A percentile compares a stretch with the other conserved stretches of the same genome.
Evolutionary conservation across 2,329 filamentous ascomycete genomes (phyloP).

Genomic region (Ophiocordyceps unilateralis): DNA sequence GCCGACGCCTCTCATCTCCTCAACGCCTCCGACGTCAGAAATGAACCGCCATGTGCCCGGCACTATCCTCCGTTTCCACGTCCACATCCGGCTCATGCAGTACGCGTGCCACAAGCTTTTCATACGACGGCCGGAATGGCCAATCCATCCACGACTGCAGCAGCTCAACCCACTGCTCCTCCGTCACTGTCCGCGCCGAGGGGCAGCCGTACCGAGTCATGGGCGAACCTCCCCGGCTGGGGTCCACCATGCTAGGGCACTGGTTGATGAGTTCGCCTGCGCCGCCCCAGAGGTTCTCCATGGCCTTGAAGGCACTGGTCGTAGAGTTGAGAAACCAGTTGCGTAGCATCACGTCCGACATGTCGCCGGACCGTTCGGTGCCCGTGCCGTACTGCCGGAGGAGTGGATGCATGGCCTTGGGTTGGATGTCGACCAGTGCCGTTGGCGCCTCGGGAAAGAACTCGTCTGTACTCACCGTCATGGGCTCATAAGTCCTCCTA

Average conservation of each 20-base stretch:
- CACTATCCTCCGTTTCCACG: not conserved
- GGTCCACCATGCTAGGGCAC: conserved; percentile 32
- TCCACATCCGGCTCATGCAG: not conserved
- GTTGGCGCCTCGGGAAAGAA: conserved; percentile 46
- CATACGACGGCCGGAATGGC: conserved; percentile 41
- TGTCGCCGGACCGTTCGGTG: conserved; percentile 25
- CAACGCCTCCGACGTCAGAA: not conserved
- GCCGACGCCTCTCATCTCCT: too few relatives aligned
- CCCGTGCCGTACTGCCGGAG: conserved; percentile 26
- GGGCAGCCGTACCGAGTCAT: conserved; percentile 22
- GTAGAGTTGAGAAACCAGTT: conserved; percentile 22
- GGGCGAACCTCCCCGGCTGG: conserved; percentile 26
- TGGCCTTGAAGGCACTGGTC: conserved; percentile 23
- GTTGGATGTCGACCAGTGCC: conserved; percentile 50
- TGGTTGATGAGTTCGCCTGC: conserved; percentile 32
- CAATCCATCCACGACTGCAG: conserved; percentile 44
- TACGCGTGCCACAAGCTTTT: not conserved
- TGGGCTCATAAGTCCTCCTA: conserved; percentile 50
- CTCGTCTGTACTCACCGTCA: conserved; percentile 39
- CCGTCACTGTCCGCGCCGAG: conserved; percentile 29
- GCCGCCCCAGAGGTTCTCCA: conserved; percentile 41
- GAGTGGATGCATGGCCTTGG: conserved; percentile 31
- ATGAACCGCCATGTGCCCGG: not conserved
- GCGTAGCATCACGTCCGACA: conserved; percentile 30
- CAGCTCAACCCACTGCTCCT: conserved; percentile 38